Evolutionary conservation across 768 basidiomycete genomes (phyloP).

Genomic region (Lactifluus volemus): DNA sequence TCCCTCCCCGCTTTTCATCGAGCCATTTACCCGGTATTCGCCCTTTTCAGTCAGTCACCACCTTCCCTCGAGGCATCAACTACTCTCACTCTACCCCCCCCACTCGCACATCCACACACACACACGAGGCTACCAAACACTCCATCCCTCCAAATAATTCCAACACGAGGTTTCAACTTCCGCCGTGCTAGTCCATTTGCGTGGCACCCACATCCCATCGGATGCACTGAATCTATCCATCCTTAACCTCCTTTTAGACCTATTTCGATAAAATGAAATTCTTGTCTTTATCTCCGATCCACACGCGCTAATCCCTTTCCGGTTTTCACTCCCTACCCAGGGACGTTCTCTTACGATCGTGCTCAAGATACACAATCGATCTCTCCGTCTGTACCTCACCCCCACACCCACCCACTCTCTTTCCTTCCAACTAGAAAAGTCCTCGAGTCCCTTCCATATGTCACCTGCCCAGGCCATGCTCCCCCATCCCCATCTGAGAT

Average conservation of each 20-base stretch:
- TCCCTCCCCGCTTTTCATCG: neutral
- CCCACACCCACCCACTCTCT: neutral
- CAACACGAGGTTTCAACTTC: constrained; percentile 8
- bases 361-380: neutral
- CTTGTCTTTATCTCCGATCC: constrained; percentile 7
- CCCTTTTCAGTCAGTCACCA: neutral
- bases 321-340: neutral
- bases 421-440: neutral
- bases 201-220: constrained; percentile 1
- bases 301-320: constrained; percentile 3
- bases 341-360: neutral
- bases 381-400: neutral
- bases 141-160: neutral
- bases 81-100: neutral
- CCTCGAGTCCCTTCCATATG: neutral
- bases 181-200: constrained; percentile 8
- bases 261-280: constrained; percentile 1
- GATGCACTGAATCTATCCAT: neutral
- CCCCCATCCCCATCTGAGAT: neutral
- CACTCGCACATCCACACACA: neutral
- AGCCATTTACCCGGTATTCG: neutral
- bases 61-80: neutral
- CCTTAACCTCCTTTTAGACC: constrained; percentile 5
- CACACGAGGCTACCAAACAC: constrained; percentile 16
- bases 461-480: constrained; percentile 16